Evolutionary conservation across 202 grass and related monocot genomes (phyloP), one percentile per base, ranked within the genome.

Genomic region (Eragrostis tef): DNA sequence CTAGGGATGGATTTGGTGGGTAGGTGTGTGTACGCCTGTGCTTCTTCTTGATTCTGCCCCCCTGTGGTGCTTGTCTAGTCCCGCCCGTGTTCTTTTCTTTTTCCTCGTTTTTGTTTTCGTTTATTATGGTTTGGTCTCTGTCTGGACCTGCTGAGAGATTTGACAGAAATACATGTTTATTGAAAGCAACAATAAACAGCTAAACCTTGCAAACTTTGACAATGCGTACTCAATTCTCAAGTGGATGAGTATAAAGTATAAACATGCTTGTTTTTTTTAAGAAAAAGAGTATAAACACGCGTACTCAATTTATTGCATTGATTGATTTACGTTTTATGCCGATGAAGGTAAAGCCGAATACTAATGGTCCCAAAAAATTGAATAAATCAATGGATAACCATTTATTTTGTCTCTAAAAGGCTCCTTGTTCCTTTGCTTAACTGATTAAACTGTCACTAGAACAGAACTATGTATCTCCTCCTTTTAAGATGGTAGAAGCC

Each of bases 1-100:
- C 81, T 71, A 78, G 78, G 24, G 71, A 75, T 73, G 85, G 84
- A 87, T 85, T 88, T 74, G 89, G 87, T 88, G 73, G 86, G 83
- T 87, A 64, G 84, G 85, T 87, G 70, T 75, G 62, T 80, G 60
- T 77, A n/a, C n/a, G 54, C 83, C 73, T 84, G 75, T 11, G 14
- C 42, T 24, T 46, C 42, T 25, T 11, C 20, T 69, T 10, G 24
- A 29, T 56, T 74, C 71, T 21, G 50, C 16, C 36, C 26, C 0
- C 17, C 4, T 34, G 1, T 59, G 36, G 8, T 17, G 21, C 56
- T 1, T 25, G 56, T 59, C 56, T 25, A 59, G 0, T 34, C 14
- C 48, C 12, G 13, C 73, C 44, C 70, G 63, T 3, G 43, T 39
- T 39, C 71, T 27, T 71, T 63, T 61, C 46, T 14, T 56, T n/a